Conservation (phyloP, 1,284 basidiomycete species). For the Ceratorhiza oryzae-sativae region DNA sequence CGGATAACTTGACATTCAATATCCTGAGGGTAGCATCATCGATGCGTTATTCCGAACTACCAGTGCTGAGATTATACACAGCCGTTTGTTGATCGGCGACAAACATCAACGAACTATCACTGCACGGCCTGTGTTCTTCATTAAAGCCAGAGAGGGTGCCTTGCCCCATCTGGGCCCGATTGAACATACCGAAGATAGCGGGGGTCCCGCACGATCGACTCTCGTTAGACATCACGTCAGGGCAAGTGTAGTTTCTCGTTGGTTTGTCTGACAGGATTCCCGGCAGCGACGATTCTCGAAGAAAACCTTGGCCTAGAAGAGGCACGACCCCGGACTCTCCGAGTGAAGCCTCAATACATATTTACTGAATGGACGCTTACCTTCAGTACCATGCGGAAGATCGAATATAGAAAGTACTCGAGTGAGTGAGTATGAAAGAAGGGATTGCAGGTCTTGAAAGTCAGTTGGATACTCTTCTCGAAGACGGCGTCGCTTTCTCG, state of each 20-base stretch:
- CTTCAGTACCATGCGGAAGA: background rate
- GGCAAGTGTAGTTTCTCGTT: conserved; percentile 43
- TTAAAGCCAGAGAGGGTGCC: conserved; percentile 18
- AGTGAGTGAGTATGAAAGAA: conserved; percentile 1
- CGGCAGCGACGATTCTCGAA: background rate
- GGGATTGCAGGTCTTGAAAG: background rate
- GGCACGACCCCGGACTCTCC: background rate
- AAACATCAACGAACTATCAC: conserved; percentile 39
- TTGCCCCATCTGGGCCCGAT: background rate
- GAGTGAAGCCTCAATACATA: background rate
- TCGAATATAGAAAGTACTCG: background rate
- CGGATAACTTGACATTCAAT: conserved; percentile 48
- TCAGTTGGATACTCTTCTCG: background rate
- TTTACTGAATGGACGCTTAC: background rate
- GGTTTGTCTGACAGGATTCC: background rate
- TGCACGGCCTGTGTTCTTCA: conserved; percentile 36
- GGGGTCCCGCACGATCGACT: conserved; percentile 47
- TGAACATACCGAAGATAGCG: conserved; percentile 38
- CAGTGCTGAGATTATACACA: conserved; percentile 29
- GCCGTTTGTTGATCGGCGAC: conserved; percentile 42
- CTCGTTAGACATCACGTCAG: conserved; percentile 46
- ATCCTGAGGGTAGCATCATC: conserved; percentile 40
- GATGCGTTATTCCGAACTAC: conserved; percentile 42
- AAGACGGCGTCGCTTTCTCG: conserved; percentile 40
- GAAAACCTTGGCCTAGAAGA: conserved; percentile 6